Evolutionary conservation across 768 basidiomycete species (phyloP).

Genomic region (Pleurotus pulmonarius): DNA sequence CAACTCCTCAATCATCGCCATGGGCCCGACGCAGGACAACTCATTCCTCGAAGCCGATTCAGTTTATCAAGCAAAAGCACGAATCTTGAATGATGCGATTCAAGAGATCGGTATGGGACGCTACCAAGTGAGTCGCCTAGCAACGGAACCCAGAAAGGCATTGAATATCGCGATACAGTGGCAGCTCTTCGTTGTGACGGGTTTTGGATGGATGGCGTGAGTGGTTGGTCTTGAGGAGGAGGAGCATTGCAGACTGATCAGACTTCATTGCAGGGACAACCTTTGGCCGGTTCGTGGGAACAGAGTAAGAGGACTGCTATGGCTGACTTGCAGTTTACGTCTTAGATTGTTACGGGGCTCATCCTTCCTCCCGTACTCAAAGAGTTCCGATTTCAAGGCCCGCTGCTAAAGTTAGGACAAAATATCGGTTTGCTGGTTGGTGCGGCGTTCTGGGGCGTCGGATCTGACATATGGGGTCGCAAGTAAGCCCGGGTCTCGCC

Average conservation of each 20-base stretch:
- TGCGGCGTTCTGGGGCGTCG: conserved; percentile 65
- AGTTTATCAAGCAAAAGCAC: conserved; percentile 55
- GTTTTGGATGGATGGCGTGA: conserved; percentile 76
- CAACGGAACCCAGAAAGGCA: neutral
- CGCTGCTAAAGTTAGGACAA: conserved; percentile 65
- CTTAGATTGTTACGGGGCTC: conserved; percentile 59
- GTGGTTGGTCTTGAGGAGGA: conserved; percentile 17
- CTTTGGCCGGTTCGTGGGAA: conserved; percentile 60
- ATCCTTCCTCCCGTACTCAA: conserved; percentile 60
- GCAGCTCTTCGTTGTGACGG: conserved; percentile 60
- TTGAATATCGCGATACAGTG: conserved; percentile 34
- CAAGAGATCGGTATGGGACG: conserved; percentile 72
- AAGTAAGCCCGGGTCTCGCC: conserved; percentile 29
- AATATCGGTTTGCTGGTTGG: conserved; percentile 71
- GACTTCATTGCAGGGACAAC: conserved; percentile 44
- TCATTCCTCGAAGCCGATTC: conserved; percentile 33
- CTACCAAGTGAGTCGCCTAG: conserved; percentile 45
- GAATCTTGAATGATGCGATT: conserved; percentile 54
- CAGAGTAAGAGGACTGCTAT: neutral
- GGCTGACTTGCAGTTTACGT: neutral
- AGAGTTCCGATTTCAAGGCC: conserved; percentile 61
- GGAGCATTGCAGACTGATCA: too few relatives aligned
- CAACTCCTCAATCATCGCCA: neutral
- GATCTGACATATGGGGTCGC: conserved; percentile 70
- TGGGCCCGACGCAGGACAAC: neutral